Conservation (phyloP, 805 yeast species). For the baker's yeast (Saccharomyces cerevisiae) region DNA sequence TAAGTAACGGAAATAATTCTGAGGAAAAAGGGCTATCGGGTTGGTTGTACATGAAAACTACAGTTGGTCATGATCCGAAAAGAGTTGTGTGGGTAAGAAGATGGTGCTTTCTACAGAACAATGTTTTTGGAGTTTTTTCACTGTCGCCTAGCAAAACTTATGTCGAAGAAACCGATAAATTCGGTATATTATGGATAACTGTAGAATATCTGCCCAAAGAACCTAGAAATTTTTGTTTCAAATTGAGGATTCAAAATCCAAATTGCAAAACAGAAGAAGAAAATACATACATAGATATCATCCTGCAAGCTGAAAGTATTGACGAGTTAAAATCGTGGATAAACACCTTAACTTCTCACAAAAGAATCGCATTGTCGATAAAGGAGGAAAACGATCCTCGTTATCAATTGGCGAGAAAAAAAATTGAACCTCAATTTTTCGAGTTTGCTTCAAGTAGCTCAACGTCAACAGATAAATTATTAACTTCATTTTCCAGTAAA, state of each 20-base stretch:
- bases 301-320: conserved; percentile 70
- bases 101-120: conserved; percentile 73
- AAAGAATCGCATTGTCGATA: conserved; percentile 35
- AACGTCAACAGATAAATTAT: conserved; percentile 40
- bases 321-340: conserved; percentile 65
- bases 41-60: conserved; percentile 72
- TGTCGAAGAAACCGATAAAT: conserved; percentile 83
- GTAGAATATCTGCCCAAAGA: conserved; percentile 53
- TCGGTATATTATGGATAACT: conserved; percentile 68
- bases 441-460: conserved; percentile 60
- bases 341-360: conserved; percentile 53
- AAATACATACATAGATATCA: conserved; percentile 26
- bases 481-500: conserved; percentile 10
- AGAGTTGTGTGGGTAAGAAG: conserved; percentile 69
- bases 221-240: conserved; percentile 74
- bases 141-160: conserved; percentile 56
- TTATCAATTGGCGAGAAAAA: conserved; percentile 42
- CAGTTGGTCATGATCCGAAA: conserved; percentile 39
- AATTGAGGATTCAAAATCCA: conserved; percentile 44
- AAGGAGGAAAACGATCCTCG: conserved; percentile 23
- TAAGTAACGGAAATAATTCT: neutral
- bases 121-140: conserved; percentile 70
- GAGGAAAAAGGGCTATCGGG: conserved; percentile 56
- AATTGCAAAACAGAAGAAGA: conserved; percentile 17
- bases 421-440: conserved; percentile 55